Percentiles rank a stretch among this genome's conserved stretches.
Evolutionary conservation across 129 eudicot genomes (phyloP).

Genomic region (Flaveria brownii): DNA sequence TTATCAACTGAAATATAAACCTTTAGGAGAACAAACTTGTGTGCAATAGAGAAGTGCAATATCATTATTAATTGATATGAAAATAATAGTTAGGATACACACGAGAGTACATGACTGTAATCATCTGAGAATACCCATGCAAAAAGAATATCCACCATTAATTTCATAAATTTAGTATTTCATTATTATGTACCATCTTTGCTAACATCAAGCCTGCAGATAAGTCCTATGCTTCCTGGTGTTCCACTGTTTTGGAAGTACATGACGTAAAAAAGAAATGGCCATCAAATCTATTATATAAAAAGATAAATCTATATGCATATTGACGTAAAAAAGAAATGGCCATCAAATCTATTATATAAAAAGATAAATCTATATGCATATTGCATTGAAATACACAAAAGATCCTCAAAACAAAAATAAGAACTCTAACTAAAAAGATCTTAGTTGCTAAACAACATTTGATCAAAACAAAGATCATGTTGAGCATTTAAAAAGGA

Average conservation of each 20-base stretch:
- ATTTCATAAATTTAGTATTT: not conserved
- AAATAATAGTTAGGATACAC: not conserved
- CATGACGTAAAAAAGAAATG: not conserved
- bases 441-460: constrained; percentile 14
- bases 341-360: not conserved
- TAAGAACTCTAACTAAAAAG: not conserved
- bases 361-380: constrained; percentile 15
- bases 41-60: not conserved
- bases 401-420: constrained; percentile 14
- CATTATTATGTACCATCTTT: not conserved
- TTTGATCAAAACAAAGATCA: constrained; percentile 19
- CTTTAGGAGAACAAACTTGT: not conserved
- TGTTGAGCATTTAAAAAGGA: not conserved
- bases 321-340: constrained; percentile 8
- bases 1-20: not conserved
- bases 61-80: not conserved
- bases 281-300: not conserved
- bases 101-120: not conserved
- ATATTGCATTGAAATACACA: constrained; percentile 10
- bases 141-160: not conserved
- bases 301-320: constrained; percentile 16
- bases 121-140: not conserved
- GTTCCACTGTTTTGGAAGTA: constrained; percentile 21
- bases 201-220: not conserved
- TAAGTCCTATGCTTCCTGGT: not conserved